Evolutionary conservation across 1,284 basidiomycete genomes (phyloP).

Genomic region (Apiotrichum domesticum): DNA sequence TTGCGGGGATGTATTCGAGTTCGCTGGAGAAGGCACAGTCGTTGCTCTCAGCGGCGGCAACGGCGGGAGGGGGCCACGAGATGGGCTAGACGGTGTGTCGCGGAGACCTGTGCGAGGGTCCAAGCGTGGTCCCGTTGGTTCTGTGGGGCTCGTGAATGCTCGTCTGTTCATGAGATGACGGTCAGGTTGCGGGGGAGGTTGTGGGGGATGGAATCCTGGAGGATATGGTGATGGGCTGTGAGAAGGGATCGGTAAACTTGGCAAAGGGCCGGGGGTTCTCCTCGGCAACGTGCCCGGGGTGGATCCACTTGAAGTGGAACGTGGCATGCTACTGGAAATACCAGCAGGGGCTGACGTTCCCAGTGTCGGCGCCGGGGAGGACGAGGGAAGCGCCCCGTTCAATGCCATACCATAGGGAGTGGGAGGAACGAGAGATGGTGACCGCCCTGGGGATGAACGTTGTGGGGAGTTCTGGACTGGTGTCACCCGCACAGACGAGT

Average conservation of each 20-base stretch:
- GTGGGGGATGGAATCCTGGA: conserved; percentile 21
- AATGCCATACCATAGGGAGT: neutral
- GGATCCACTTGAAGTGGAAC: conserved; percentile 27
- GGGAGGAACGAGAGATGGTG: conserved; percentile 1
- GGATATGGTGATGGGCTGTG: conserved; percentile 6
- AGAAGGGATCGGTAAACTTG: conserved; percentile 14
- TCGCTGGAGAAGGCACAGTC: conserved; percentile 4
- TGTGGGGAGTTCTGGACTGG: conserved; percentile 1
- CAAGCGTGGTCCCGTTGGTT: neutral
- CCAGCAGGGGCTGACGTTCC: neutral
- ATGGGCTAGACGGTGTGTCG: conserved; percentile 23
- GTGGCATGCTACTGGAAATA: conserved; percentile 6
- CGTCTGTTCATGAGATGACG: conserved; percentile 26
- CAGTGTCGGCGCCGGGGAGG: neutral
- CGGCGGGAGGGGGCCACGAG: conserved; percentile 29
- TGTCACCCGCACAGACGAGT: neutral
- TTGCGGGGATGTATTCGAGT: neutral
- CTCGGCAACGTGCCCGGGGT: conserved; percentile 22
- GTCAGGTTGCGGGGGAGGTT: conserved; percentile 41
- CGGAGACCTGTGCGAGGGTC: conserved; percentile 1
- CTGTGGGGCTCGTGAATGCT: conserved; percentile 33
- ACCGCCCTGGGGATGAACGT: neutral
- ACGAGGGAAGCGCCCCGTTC: neutral
- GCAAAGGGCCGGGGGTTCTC: conserved; percentile 17
- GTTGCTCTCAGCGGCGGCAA: conserved; percentile 20